Evolutionary conservation across 257 asterid species (phyloP), one percentile per base, ranked within the genome.

Genomic region (Solanum sitiens): DNA sequence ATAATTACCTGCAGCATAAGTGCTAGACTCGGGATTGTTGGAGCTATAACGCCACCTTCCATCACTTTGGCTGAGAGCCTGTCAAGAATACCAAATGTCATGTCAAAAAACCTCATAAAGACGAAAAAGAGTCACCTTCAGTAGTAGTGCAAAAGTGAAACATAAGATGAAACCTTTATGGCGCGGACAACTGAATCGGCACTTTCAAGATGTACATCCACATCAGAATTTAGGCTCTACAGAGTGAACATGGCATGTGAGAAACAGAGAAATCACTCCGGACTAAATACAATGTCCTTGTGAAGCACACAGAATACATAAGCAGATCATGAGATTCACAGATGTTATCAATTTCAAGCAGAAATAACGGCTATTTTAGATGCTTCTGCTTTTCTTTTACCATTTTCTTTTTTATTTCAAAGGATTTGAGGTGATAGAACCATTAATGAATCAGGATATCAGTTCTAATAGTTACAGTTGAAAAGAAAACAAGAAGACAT

Each of bases 41-140:
- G 98, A 90, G 92, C 92, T 96, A 88, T 93, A 92, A 82, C 97
- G 97, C 99, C 99, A 97, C 91, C 96, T 96, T 89, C 99, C 99
- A 93, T 97, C 99, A 94, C 99, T 97, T 90, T 96, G 99, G 91
- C 99, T 89, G 82, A 97, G 98, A 91, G 98, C 96, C 99, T 97
- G 92, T 74, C 84, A 89, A 83, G 83, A 88, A 87, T 68, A 25
- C 42, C n/a, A 47, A 88, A 40, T 30, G 79, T 86, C 89, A 87
- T 30, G 50, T 27, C 82, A 33, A 86, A 47, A 56, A 45, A 79
- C 73, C 67, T 23, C 84, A 72, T 85, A 27, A 65, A 44, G 50
- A 37, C 0, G 4, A 65, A 32, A 42, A 68, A 42, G n/a, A 40
- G 65, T 40, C 68, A 65, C 61, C 40, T 21, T 74, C 61, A 82